Evolutionary conservation across 108 stramenopile species (phyloP), one percentile per base, ranked within the genome.

Genomic region (Fragilaria crotonensis): DNA sequence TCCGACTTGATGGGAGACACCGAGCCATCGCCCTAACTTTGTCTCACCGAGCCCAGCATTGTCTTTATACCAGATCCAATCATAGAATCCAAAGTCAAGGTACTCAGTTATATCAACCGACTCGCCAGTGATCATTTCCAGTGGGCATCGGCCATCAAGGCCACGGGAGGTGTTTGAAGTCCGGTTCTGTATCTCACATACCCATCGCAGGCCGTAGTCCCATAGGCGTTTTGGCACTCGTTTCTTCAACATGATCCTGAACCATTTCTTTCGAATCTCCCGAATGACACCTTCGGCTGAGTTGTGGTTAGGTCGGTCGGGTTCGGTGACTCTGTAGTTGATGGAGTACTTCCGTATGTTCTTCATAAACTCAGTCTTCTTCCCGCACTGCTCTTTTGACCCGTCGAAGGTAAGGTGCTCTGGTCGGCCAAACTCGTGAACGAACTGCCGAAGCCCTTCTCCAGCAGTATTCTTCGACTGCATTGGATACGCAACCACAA

Each of bases 41-140:
- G n/a, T n/a, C n/a, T n/a, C n/a, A n/a, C n/a, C n/a, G n/a, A n/a
- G n/a, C n/a, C n/a, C n/a, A n/a, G n/a, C n/a, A n/a, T n/a, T n/a
- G n/a, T n/a, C n/a, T n/a, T n/a, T n/a, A n/a, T n/a, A n/a, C n/a
- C n/a, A n/a, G n/a, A n/a, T n/a, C n/a, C n/a, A n/a, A n/a, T n/a
- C 70, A 47, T 67, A 79, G 30, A 67, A 79, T 0, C 25, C 62
- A 45, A 79, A 79, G 31, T 79, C 73, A 1, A 71, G 30, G 29
- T 48, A 64, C 31, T 78, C 69, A 1, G 69, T 59, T 1, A 78
- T 71, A 52, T 78, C 77, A 0, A 62, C 58, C 0, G 78, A 69
- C n/a, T n/a, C n/a, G n/a, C n/a, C n/a, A n/a, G n/a, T n/a, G n/a
- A n/a, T n/a, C n/a, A n/a, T n/a, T n/a, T n/a, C n/a, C n/a, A n/a